These are phyloP conservation scores for Teratosphaeria pseudoeucalypti DNA, from an alignment of 2,329 filamentous ascomycete species.

Conservation along the genomic window DNA sequence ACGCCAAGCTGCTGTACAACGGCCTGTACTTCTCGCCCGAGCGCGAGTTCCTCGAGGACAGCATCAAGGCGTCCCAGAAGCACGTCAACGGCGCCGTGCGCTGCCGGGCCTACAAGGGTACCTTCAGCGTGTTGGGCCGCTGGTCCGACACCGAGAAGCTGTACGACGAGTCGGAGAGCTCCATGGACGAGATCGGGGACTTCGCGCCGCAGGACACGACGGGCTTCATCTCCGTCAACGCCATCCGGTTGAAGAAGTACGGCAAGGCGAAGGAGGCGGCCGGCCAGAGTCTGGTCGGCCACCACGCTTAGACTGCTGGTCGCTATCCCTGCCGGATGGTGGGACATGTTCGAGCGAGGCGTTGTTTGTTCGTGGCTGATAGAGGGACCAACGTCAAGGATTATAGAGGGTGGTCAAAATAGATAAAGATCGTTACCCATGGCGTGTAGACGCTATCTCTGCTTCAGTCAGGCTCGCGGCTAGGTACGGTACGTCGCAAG, in stretches of 20 bases:
- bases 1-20: conserved; percentile 50
- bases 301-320: background rate
- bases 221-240: conserved; percentile 60
- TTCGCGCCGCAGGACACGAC: conserved; percentile 57
- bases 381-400: background rate
- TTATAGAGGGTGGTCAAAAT: background rate
- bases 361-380: background rate
- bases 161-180: conserved; percentile 55
- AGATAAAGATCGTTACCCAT: background rate
- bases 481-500: too few relatives aligned
- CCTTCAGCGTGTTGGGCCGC: conserved; percentile 49
- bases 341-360: conserved; percentile 1
- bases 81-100: conserved; percentile 53
- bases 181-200: conserved; percentile 61
- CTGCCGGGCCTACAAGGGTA: conserved; percentile 57
- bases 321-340: background rate
- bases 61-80: conserved; percentile 50
- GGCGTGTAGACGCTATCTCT: too few relatives aligned
- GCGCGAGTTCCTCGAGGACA: conserved; percentile 60
- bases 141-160: conserved; percentile 57
- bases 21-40: conserved; percentile 61
- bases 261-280: conserved; percentile 29
- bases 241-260: conserved; percentile 44
- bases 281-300: conserved; percentile 23
- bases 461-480: too few relatives aligned